Evolutionary conservation across 1,139 yeast genomes (phyloP).

Genomic region (Saccharomyces uvarum): DNA sequence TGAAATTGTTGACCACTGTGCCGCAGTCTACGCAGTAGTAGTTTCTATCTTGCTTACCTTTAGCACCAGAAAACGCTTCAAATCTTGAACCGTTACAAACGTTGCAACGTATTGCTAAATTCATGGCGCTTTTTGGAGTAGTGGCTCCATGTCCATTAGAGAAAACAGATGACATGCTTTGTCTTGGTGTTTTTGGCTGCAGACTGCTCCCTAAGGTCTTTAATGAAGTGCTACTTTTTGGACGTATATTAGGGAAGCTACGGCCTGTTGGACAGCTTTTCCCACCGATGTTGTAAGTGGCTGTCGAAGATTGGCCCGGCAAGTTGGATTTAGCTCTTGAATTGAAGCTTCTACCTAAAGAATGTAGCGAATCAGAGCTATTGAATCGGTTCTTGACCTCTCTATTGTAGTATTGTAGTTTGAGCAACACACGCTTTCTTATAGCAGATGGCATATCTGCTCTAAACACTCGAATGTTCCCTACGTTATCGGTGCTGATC

Average conservation of each 20-base stretch:
- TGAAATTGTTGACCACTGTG: conserved; percentile 26
- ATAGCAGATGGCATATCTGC: conserved; percentile 58
- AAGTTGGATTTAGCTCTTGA: not conserved
- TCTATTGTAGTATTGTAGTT: conserved; percentile 14
- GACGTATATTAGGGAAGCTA: conserved; percentile 4
- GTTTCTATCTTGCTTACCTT: conserved; percentile 5
- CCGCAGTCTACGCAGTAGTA: conserved; percentile 34
- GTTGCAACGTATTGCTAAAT: conserved; percentile 28
- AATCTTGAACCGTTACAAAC: conserved; percentile 35
- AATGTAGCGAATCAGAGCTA: conserved; percentile 11
- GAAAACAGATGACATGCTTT: conserved; percentile 8
- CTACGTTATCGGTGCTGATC: conserved; percentile 70
- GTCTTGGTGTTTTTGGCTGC: conserved; percentile 9
- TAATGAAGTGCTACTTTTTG: conserved; percentile 17
- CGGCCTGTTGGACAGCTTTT: not conserved
- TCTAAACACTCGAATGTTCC: conserved; percentile 68
- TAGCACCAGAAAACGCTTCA: conserved; percentile 12
- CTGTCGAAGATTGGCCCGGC: not conserved
- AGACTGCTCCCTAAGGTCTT: conserved; percentile 7
- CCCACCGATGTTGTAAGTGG: not conserved
- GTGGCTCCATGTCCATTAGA: conserved; percentile 2
- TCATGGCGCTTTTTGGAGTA: conserved; percentile 5
- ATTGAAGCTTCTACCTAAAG: conserved; percentile 7
- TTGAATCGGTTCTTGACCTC: conserved; percentile 4
- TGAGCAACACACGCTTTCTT: conserved; percentile 30